phyloP scores from a whole-genome alignment of 2,329 filamentous ascomycete species.

The Calonectria ilicicola region DNA sequence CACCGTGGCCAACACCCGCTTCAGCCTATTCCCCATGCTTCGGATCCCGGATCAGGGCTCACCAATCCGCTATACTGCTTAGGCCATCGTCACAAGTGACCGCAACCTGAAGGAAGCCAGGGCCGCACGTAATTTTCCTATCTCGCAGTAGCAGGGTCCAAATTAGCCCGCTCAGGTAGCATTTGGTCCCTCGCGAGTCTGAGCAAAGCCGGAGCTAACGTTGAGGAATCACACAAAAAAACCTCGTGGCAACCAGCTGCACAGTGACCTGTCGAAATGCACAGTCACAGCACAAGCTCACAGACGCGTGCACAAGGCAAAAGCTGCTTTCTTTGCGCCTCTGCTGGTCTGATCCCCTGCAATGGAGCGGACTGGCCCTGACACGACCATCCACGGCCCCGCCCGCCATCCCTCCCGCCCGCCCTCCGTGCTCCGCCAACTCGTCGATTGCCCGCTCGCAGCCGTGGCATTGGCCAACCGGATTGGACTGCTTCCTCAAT shows the following conservation, averaged over 20 bases:
- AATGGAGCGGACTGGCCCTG: slow-evolving; percentile 12
- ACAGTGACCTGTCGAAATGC: background rate
- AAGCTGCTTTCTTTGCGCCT: background rate
- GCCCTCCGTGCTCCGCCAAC: slow-evolving; percentile 13
- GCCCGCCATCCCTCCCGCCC: slow-evolving; percentile 22
- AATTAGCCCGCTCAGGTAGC: background rate
- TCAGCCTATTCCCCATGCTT: background rate
- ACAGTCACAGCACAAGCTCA: background rate
- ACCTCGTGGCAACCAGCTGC: background rate
- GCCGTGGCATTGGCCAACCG: slow-evolving; percentile 18
- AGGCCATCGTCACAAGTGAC: slow-evolving; percentile 1
- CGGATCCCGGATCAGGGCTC: background rate
- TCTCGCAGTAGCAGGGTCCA: background rate
- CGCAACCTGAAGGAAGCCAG: slow-evolving; percentile 10
- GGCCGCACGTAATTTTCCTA: slow-evolving; percentile 7
- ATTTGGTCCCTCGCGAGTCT: background rate
- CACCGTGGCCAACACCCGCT: background rate
- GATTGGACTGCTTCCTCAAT: slow-evolving; percentile 1
- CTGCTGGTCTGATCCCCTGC: background rate
- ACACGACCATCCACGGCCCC: slow-evolving; percentile 19
- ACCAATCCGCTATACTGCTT: background rate
- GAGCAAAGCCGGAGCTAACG: background rate
- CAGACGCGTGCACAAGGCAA: background rate
- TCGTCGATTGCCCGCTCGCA: slow-evolving; percentile 12
- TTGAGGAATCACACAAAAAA: background rate